Evolutionary conservation across 306 rosid genomes (phyloP).

Genomic region (Vigna hirtella): DNA sequence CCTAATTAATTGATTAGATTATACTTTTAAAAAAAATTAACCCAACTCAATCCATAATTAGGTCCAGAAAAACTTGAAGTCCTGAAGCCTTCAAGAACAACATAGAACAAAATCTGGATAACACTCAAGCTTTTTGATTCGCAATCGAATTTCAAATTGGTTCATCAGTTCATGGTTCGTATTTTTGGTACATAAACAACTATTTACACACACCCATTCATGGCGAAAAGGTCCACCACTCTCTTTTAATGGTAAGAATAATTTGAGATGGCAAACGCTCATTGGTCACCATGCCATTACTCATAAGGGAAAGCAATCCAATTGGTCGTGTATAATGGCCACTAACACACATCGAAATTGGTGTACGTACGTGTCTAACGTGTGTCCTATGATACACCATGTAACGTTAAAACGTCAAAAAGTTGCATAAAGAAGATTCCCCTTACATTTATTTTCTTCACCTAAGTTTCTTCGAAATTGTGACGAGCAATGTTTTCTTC

Average conservation of each 20-base stretch:
- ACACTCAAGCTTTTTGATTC: neutral
- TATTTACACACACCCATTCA: neutral
- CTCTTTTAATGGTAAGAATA: conserved; percentile 43
- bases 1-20: neutral
- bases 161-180: neutral
- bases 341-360: conserved; percentile 9
- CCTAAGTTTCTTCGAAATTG: conserved; percentile 34
- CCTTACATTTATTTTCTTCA: conserved; percentile 33
- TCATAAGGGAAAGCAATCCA: conserved; percentile 45
- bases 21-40: neutral
- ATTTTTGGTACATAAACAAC: too few species aligned
- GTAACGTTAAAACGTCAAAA: conserved; percentile 21
- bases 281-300: conserved; percentile 47
- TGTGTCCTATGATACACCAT: neutral
- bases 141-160: neutral
- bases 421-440: conserved; percentile 38
- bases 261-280: conserved; percentile 29
- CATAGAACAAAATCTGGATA: too few species aligned
- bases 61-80: too few species aligned
- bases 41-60: neutral
- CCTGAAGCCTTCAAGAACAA: too few species aligned
- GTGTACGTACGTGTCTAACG: neutral
- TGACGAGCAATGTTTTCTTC: neutral
- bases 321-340: conserved; percentile 30
- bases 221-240: conserved; percentile 39